These are phyloP conservation scores for Giardia muris DNA, from an alignment of 208 protist species.

Conservation along the genomic window DNA sequence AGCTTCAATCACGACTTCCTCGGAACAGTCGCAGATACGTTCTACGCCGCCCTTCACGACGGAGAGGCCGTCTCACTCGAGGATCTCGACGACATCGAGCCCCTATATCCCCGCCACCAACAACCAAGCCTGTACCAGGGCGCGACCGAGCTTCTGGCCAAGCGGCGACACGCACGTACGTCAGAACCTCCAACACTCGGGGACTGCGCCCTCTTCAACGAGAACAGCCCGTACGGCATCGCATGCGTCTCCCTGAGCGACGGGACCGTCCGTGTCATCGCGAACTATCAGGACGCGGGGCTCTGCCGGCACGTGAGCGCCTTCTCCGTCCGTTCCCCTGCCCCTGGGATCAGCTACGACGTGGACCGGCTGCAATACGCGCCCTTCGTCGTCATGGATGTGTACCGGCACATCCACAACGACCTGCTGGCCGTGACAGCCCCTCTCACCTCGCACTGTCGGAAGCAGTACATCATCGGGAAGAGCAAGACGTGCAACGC, in stretches of 20 bases:
- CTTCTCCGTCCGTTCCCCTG: background rate
- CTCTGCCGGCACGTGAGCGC: background rate
- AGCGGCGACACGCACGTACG: background rate
- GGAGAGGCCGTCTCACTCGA: background rate
- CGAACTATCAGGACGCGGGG: background rate
- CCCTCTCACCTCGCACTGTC: background rate
- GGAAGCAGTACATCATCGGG: background rate
- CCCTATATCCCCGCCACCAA: too few relatives aligned
- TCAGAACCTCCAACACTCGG: background rate
- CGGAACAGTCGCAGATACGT: background rate
- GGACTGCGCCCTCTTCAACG: background rate
- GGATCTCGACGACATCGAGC: too few relatives aligned
- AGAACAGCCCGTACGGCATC: background rate
- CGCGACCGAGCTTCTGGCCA: background rate
- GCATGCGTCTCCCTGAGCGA: background rate
- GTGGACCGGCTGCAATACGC: background rate
- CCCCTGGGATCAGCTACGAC: background rate
- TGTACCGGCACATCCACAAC: background rate
- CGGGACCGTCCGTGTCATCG: background rate
- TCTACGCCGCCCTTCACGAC: background rate
- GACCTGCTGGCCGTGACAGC: background rate
- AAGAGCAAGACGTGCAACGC: background rate
- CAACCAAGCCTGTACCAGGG: background rate
- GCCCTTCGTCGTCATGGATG: background rate
- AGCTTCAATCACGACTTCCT: background rate